Evolutionary conservation across 352 stramenopile species (phyloP), one percentile per base, ranked within the genome.

Genomic region (Phytophthora podocarpi): DNA sequence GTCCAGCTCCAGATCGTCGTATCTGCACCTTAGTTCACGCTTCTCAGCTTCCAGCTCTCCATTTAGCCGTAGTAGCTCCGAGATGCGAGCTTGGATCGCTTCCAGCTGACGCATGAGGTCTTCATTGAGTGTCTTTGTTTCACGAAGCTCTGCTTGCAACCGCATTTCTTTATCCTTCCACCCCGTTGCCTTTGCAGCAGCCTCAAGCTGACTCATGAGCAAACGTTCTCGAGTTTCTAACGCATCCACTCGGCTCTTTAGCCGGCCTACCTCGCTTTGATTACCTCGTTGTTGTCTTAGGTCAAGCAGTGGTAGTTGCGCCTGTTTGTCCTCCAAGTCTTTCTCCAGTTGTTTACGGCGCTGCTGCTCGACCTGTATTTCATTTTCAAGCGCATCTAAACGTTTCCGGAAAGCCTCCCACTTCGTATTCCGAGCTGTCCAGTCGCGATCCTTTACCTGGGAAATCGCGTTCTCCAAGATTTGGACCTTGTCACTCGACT

Each of bases 341-440:
- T 87, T 77, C 59, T 92, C 79, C 5, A 90, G 41, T 24, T 80
- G 66, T 20, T 82, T 78, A 7, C 83, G 77, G 2, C 72, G 75
- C 39, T 82, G 53, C 24, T 89, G 78, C 28, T 89, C 80, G 21
- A 64, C 59, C 16, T 59, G 65, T 28, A 92, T 72, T 27, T 89
- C 85, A 5, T 82, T 76, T 63, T 92, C 85, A 1, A 94, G 40
- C 6, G 66, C 58, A 32, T 93, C 77, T 4, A 95, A 64, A 2
- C 86, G 83, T 49, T 81, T 89, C 28, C 78, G 76, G 62, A 95
- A 93, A 16, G 74, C 71, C 6, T 91, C 83, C 70, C 78, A 89
- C 27, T 85, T 88, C 4, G 76, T 65, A 35, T 89, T 88, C 26
- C 80, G 72, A n/a, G 67, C 72, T 5, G 69, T 78, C 48, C 78